Percentiles rank a stretch among this genome's conserved stretches.
phyloP scores from a whole-genome alignment of 352 stramenopile species.

The Phytopythium delawarense region DNA sequence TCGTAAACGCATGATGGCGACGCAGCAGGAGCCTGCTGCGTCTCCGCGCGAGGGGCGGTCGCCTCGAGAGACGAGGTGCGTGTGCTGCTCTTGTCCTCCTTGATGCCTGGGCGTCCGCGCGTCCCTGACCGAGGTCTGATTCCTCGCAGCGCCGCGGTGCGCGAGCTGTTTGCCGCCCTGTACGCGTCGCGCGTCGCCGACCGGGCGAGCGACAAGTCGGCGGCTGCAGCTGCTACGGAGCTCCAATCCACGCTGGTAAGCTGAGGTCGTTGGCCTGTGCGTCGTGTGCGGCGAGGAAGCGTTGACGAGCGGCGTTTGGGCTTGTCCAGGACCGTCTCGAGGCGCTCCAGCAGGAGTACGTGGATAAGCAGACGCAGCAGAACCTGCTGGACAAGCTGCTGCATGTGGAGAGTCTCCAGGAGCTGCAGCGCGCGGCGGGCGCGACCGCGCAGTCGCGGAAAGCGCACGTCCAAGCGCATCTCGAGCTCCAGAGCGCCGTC shows the following conservation, averaged over 20 bases:
- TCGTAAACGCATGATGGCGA: not conserved
- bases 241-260: constrained; percentile 29
- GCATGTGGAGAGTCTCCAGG: constrained; percentile 47
- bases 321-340: constrained; percentile 31
- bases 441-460: constrained; percentile 10
- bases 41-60: not conserved
- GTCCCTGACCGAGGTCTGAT: not conserved
- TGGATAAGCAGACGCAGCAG: constrained; percentile 62
- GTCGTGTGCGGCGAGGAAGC: not conserved
- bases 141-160: constrained; percentile 7
- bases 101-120: not conserved
- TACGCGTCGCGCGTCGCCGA: constrained; percentile 35
- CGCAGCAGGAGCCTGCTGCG: not conserved
- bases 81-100: not conserved
- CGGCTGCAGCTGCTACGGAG: constrained; percentile 13
- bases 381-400: constrained; percentile 71
- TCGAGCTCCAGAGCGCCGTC: constrained; percentile 36
- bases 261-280: not conserved
- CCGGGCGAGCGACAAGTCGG: constrained; percentile 25
- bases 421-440: constrained; percentile 23
- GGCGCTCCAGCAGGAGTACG: constrained; percentile 42
- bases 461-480: constrained; percentile 23
- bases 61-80: not conserved
- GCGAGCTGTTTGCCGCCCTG: constrained; percentile 33
- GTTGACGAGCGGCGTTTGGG: not conserved